phyloP scores from a whole-genome alignment of 2,329 filamentous ascomycete species.

The Cladosporium cucumerinum region DNA sequence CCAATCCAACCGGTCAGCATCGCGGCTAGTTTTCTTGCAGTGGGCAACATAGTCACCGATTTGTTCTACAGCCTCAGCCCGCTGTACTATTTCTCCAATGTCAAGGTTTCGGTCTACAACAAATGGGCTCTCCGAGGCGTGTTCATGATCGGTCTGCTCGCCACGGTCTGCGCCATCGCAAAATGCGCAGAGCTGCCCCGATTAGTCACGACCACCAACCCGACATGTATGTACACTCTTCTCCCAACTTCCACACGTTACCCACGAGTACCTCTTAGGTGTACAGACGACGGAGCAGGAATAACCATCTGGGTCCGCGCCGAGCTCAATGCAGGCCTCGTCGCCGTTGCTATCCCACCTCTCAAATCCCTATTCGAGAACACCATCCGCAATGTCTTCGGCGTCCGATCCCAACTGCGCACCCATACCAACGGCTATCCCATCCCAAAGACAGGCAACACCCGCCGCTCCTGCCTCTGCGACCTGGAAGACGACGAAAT shows the following conservation, averaged over 20 bases:
- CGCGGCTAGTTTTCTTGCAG: neutral
- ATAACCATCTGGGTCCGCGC: conserved; percentile 3
- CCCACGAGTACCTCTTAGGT: neutral
- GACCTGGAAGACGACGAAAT: conserved; percentile 2
- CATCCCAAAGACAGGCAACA: neutral
- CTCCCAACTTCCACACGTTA: neutral
- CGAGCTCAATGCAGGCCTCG: conserved; percentile 4
- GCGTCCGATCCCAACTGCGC: neutral
- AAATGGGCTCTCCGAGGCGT: conserved; percentile 4
- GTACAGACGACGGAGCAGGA: neutral
- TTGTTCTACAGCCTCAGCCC: conserved; percentile 1
- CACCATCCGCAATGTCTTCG: neutral
- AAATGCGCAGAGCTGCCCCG: conserved; percentile 2
- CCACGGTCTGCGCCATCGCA: conserved; percentile 5
- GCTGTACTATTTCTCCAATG: neutral
- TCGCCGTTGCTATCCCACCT: neutral
- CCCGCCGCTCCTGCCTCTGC: neutral
- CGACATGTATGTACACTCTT: neutral
- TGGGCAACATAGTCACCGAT: neutral
- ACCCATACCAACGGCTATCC: neutral
- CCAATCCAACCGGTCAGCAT: neutral
- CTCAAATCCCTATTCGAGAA: conserved; percentile 5
- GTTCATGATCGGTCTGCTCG: neutral
- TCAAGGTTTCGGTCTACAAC: neutral
- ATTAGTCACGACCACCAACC: neutral